phyloP scores from a whole-genome alignment of 805 yeast species.

The Tetrapisispora taiwanensis region DNA sequence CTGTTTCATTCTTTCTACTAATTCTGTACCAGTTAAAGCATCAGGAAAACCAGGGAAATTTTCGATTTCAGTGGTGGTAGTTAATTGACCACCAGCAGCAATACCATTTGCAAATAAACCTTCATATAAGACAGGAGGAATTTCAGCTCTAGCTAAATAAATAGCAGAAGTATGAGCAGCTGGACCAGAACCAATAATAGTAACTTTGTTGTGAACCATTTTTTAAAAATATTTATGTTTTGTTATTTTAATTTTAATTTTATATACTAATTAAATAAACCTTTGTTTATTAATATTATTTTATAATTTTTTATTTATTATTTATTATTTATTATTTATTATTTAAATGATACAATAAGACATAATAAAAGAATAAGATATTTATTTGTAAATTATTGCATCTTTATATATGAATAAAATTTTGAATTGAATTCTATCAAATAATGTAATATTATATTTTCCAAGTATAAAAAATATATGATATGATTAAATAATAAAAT shows the following conservation, averaged over 20 bases:
- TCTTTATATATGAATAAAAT: too few species aligned
- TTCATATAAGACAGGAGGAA: constrained; percentile 86
- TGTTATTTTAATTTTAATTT: neutral
- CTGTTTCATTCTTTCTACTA: constrained; percentile 89
- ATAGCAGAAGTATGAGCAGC: constrained; percentile 99
- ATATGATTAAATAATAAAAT: too few species aligned
- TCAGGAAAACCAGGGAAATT: constrained; percentile 98
- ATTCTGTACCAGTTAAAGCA: constrained; percentile 74
- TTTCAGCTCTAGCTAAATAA: constrained; percentile 92
- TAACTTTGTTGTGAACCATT: constrained; percentile 59
- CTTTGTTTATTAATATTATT: too few species aligned
- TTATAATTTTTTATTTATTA: too few species aligned
- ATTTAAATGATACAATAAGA: too few species aligned
- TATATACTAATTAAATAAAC: neutral
- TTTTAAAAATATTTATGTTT: neutral
- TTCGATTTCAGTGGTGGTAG: constrained; percentile 97
- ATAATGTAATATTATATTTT: too few species aligned
- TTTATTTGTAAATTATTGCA: too few species aligned
- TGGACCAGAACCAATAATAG: constrained; percentile 94
- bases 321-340: too few species aligned
- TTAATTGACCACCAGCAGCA: constrained; percentile 98
- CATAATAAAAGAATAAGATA: too few species aligned
- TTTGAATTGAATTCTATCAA: too few species aligned
- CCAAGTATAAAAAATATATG: too few species aligned
- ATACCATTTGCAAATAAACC: constrained; percentile 94